Evolutionary conservation across 2,329 filamentous ascomycete genomes (phyloP).

Genomic region (Emergomyces pasteurianus): DNA sequence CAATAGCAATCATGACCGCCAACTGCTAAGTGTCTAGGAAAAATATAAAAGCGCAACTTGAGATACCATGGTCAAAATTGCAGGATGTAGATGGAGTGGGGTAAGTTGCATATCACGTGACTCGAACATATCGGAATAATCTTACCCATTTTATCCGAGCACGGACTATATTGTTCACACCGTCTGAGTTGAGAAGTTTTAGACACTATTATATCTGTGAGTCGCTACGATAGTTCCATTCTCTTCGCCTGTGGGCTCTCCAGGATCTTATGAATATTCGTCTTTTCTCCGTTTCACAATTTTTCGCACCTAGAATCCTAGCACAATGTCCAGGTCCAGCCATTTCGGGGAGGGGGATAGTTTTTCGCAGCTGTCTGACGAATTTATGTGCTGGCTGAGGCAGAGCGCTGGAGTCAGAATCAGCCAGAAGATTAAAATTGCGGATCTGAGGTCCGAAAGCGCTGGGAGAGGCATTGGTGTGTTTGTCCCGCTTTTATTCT

Average conservation of each 20-base stretch:
- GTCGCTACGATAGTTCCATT: conserved; percentile 2
- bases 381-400: conserved; percentile 48
- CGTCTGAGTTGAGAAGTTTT: conserved; percentile 8
- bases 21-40: not conserved
- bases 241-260: not conserved
- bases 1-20: conserved; percentile 50
- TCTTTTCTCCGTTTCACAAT: not conserved
- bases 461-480: conserved; percentile 53
- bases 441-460: conserved; percentile 44
- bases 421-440: conserved; percentile 46
- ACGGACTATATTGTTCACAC: conserved; percentile 15
- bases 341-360: conserved; percentile 25
- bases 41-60: not conserved
- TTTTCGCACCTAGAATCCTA: not conserved
- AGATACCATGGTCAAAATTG: not conserved
- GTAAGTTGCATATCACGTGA: not conserved
- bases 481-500: conserved; percentile 19
- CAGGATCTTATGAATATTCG: not conserved
- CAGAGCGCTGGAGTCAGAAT: conserved; percentile 40
- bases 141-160: conserved; percentile 18
- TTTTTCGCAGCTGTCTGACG: conserved; percentile 36
- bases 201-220: conserved; percentile 9
- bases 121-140: not conserved
- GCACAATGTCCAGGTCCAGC: conserved; percentile 23
- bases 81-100: not conserved